phyloP scores from a whole-genome alignment of 768 basidiomycete species.

The Tubosaeta brunneosetosa region DNA sequence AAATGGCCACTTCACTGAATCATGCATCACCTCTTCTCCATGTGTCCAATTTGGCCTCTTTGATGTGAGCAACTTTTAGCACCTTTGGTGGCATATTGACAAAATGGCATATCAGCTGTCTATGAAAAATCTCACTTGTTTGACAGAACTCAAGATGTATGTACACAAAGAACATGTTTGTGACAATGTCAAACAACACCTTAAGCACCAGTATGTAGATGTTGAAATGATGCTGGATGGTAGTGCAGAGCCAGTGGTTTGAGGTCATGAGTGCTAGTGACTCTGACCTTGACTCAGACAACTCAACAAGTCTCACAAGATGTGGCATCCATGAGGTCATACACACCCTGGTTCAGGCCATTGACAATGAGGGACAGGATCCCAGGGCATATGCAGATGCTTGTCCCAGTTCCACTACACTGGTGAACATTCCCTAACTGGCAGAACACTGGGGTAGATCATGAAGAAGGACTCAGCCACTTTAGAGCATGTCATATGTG shows the following conservation, averaged over 20 bases:
- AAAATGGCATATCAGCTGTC: background rate
- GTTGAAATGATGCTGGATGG: background rate
- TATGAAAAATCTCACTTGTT: background rate
- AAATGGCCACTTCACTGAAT: background rate
- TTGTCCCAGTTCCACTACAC: background rate
- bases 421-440: background rate
- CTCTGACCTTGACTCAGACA: no score
- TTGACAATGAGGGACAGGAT: no score
- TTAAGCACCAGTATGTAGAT: background rate
- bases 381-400: background rate
- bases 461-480: no score
- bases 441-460: slow-evolving; percentile 10
- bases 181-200: background rate
- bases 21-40: background rate
- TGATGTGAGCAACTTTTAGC: background rate
- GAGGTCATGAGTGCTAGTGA: background rate
- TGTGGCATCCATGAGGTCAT: background rate
- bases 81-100: background rate
- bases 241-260: background rate
- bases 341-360: background rate
- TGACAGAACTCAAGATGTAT: background rate
- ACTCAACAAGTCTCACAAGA: background rate
- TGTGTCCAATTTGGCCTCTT: background rate
- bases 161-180: background rate
- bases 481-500: no score